A percentile compares a stretch with the other conserved stretches of the same genome.
Evolutionary conservation across 768 basidiomycete species (phyloP).

Genomic region (Boletus barrowsii): DNA sequence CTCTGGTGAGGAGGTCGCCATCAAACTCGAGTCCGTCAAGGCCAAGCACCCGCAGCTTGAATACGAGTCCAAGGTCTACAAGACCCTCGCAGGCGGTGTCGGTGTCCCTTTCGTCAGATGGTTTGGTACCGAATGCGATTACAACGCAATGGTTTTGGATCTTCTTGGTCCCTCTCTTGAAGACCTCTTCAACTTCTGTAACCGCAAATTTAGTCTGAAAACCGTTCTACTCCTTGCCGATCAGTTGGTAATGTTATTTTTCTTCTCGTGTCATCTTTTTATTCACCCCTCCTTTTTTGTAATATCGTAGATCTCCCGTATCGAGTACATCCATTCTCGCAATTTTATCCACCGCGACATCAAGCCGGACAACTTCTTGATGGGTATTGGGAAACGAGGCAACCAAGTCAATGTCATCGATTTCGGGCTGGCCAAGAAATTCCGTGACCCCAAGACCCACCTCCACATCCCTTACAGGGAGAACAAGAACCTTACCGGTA

Average conservation of each 20-base stretch:
- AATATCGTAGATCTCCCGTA: conserved; percentile 81
- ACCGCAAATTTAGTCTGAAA: conserved; percentile 96
- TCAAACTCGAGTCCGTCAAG: conserved; percentile 99
- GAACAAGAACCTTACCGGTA: conserved; percentile 99
- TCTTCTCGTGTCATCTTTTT: conserved; percentile 36
- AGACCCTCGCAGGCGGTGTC: conserved; percentile 98
- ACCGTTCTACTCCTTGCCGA: conserved; percentile 96
- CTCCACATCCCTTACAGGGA: conserved; percentile 99
- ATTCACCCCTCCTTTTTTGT: conserved; percentile 16
- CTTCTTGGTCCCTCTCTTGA: conserved; percentile 90
- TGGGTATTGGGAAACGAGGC: conserved; percentile 99
- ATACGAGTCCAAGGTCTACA: conserved; percentile 93
- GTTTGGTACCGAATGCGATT: conserved; percentile 95
- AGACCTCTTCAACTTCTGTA: conserved; percentile 92
- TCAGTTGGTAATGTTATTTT: conserved; percentile 61
- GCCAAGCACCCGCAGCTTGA: conserved; percentile 99
- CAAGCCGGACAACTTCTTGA: conserved; percentile 99
- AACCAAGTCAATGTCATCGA: conserved; percentile 99
- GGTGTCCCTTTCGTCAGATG: conserved; percentile 98
- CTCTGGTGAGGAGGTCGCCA: conserved; percentile 98
- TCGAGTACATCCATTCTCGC: conserved; percentile 99
- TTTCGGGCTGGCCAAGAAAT: conserved; percentile 99
- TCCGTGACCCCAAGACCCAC: conserved; percentile 99
- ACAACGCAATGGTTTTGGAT: conserved; percentile 99
- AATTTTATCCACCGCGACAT: conserved; percentile 98